A percentile compares a stretch with the other conserved stretches of the same genome.
Conservation (phyloP, 2,329 filamentous ascomycete species). For the Botrytis byssoidea region DNA sequence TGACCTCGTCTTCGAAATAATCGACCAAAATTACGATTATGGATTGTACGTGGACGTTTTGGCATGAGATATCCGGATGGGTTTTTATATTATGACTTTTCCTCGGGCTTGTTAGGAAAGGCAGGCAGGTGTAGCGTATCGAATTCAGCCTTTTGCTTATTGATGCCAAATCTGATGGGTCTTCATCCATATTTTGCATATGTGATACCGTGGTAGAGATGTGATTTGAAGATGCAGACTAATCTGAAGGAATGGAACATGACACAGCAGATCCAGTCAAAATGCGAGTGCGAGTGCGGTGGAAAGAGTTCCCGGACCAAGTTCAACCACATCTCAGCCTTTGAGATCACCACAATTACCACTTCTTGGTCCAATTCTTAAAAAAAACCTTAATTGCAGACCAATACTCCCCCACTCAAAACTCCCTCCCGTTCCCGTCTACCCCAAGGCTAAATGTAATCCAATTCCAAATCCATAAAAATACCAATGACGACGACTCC, state of each 20-base stretch:
- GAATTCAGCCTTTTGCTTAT: constrained; percentile 22
- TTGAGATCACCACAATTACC: constrained; percentile 8
- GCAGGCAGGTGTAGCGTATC: constrained; percentile 23
- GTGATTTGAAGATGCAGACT: not conserved
- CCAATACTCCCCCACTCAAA: not conserved
- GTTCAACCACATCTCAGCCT: not conserved
- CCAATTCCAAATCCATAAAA: not conserved
- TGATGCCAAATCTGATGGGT: constrained; percentile 12
- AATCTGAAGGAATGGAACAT: not conserved
- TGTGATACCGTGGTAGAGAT: not conserved
- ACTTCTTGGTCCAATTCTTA: not conserved
- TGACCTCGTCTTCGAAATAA: constrained; percentile 17
- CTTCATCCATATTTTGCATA: not conserved
- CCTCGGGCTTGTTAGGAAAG: constrained; percentile 22
- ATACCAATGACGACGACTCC: not conserved
- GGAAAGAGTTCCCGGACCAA: not conserved
- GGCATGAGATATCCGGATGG: constrained; percentile 22
- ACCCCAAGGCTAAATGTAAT: constrained; percentile 8
- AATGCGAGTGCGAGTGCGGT: not conserved
- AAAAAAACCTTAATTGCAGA: not conserved
- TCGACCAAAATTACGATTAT: constrained; percentile 18
- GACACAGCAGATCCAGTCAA: not conserved
- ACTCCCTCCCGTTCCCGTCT: not conserved
- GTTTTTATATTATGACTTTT: constrained; percentile 20
- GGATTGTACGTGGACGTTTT: constrained; percentile 19